Evolutionary conservation across 2,329 filamentous ascomycete genomes (phyloP), one percentile per base, ranked within the genome.

Genomic region (Chrysoporthe deuterocubensis): DNA sequence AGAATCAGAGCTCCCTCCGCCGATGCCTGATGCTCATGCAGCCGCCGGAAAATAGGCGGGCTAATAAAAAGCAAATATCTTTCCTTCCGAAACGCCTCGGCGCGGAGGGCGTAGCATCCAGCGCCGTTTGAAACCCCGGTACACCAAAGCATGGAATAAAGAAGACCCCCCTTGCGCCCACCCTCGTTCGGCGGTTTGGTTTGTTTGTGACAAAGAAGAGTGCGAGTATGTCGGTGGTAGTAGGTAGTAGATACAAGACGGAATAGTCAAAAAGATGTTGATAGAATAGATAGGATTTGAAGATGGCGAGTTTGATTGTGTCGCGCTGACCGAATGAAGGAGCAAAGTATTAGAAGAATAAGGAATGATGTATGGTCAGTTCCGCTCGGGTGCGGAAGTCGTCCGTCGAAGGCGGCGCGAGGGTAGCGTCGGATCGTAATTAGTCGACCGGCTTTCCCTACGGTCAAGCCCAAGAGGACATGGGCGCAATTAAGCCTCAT

Each of bases 141-240:
- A 58, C 62, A 64, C 57, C 57, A 66, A 64, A 65, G 46, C 54
- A 64, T 60, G 56, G 59, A 48, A 46, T 18, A 64, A 52, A 26
- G 2, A 2, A 26, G 26, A 26, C 26, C 37, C 42, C 66, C 44
- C 7, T 66, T 68, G 66, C 68, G 68, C 68, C 57, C 62, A 52
- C 52, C 59, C 52, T 65, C 52, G 64, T 58, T 43, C n/a, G 40
- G 66, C 44, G 56, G 34, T 63, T 70, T 46, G 56, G 34, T 63
- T 70, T 46, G 61, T 44, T 64, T 66, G 59, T 62, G 43, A 70
- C 68, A 70, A 68, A 70, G 44, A 59, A 50, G 65, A 64, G 57
- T 65, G 59, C 62, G 50, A 54, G 40, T 64, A 66, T 61, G 52
- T 66, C 46, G 26, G 57, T 59, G 46, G 54, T 58, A 21, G 46